Evolutionary conservation across 1,284 basidiomycete species (phyloP), one percentile per base, ranked within the genome.

Genomic region (Fomitopsis palustris): DNA sequence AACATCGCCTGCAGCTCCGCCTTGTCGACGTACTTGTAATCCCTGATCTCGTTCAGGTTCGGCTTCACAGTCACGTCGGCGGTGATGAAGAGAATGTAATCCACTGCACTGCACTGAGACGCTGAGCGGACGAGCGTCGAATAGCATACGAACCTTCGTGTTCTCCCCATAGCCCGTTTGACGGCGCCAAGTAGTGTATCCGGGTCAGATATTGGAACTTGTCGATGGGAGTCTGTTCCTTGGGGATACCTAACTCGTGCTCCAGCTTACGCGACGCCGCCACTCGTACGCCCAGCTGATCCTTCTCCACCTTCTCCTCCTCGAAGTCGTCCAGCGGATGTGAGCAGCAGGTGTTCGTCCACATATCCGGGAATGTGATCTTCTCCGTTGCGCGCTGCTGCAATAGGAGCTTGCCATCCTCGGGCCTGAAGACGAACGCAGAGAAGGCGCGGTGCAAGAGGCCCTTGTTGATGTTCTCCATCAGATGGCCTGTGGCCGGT

Each of bases 311-410:
- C 72, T 90, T 90, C 75, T 93, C 88, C 66, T 85, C 81, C 62
- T 88, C 87, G 65, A 96, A 92, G 77, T 99, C 97, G 64, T 92
- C 88, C 57, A 99, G 80, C 17, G 97, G 97, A 71, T 99, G 97
- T 33, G 94, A 97, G 79, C 97, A 99, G 75, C 97, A 99, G 3
- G 97, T 99, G 77, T 99, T 99, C 42, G 97, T 99, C 97, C 97
- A 99, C 94, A 98, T 96, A 72, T 93, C 87, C 1, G 97, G 97
- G 80, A 99, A 99, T 2, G 97, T 99, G 72, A 99, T 99, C 82
- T 99, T 99, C 80, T 98, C 96, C 27, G 87, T 81, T 10, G 97
- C 97, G 47, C 97, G 85, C 72, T 95, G 93, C 75, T 99, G 97
- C 39, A 99, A 83, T 19, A 99, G 81, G n/a, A 99, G 83, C 73